phyloP scores from a whole-genome alignment of 176 grass and related monocot species.

The sorghum (Sorghum bicolor) region Sorghum_bicolor_NCBIv3 NC_012870.2:12249001-12249500 shows the following conservation, averaged over 20 bases:
- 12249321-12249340: not conserved
- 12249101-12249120: slow-evolving; percentile 67
- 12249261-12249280: not conserved
- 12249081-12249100: slow-evolving; percentile 44
- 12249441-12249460: not conserved
- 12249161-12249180: slow-evolving; percentile 54
- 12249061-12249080: slow-evolving; percentile 51
- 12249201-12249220: slow-evolving; percentile 47
- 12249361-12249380: not conserved
- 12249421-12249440: not conserved
- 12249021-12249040: slow-evolving; percentile 67
- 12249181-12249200: slow-evolving; percentile 62
- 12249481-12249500: not conserved
- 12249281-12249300: not conserved
- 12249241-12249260: not conserved
- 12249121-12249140: slow-evolving; percentile 42
- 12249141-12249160: slow-evolving; percentile 27
- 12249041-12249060: slow-evolving; percentile 47
- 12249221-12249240: not conserved
- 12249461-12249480: not conserved
- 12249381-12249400: not conserved
- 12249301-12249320: not conserved
- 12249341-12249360: not conserved
- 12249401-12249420: not conserved
- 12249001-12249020: slow-evolving; percentile 45